These are phyloP conservation scores for Nicotiana otophora DNA, from an alignment of 257 asterid species.

Conservation along the genomic window DNA sequence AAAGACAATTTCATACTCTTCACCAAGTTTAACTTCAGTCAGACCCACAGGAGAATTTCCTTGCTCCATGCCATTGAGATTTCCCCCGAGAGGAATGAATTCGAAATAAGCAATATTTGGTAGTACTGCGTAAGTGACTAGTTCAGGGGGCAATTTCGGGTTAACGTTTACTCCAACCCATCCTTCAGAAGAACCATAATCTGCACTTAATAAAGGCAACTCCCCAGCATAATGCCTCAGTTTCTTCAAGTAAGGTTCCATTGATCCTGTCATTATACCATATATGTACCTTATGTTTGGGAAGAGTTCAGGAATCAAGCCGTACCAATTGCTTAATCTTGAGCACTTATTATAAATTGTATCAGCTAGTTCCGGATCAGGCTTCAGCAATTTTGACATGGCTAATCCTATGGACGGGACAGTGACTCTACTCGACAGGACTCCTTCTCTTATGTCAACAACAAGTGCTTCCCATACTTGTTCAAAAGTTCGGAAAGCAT, in stretches of 20 bases:
- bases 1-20: constrained; percentile 39
- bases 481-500: constrained; percentile 34
- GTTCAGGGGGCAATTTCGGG: constrained; percentile 26
- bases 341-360: constrained; percentile 22
- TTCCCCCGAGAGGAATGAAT: constrained; percentile 7
- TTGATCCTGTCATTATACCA: constrained; percentile 35
- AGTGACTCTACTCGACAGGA: constrained; percentile 16
- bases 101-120: constrained; percentile 40
- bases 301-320: constrained; percentile 32
- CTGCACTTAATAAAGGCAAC: constrained; percentile 27
- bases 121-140: constrained; percentile 35
- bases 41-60: constrained; percentile 16
- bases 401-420: constrained; percentile 14
- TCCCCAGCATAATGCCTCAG: constrained; percentile 39
- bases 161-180: constrained; percentile 35
- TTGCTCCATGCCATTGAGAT: neutral
- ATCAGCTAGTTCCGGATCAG: constrained; percentile 28
- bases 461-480: constrained; percentile 29
- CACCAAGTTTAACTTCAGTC: constrained; percentile 26
- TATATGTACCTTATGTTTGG: constrained; percentile 35
- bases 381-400: constrained; percentile 22
- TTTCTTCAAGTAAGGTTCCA: constrained; percentile 42
- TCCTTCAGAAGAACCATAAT: constrained; percentile 40
- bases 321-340: constrained; percentile 20
- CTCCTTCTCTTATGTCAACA: constrained; percentile 30